Evolutionary conservation across 441 rosid species (phyloP), one percentile per base, ranked within the genome.

Genomic region (Pelargonium citronellum): DNA sequence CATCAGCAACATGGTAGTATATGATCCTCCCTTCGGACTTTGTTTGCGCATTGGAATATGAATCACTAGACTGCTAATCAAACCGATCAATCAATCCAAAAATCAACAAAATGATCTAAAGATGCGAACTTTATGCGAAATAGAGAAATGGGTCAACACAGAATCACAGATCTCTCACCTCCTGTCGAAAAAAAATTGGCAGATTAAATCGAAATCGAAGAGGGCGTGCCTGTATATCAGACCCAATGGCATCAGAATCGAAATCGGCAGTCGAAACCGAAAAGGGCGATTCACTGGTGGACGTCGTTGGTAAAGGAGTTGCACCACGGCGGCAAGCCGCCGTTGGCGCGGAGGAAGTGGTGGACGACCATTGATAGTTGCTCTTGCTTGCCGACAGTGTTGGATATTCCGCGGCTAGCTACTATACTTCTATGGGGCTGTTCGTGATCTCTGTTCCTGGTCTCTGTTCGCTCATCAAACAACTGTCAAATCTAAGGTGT

Each of bases 401-500:
- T 7, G 91, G 91, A 20, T 93, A 91, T 75, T 93, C 97, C 0
- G 37, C 77, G 70, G 97, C 98, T 72, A 91, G 98, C 87, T 93
- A 93, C 70, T 91, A 91, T 79, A 91, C 98, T 69, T 91, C 98
- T 19, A 75, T 89, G 73, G 98, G 97, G 67, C 89, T 89, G 49
- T 93, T 93, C 74, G 91, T 93, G 67, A 83, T 93, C 61, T 93
- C 95, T 47, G 96, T 93, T 73, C 98, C 97, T 3, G 97, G 98
- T 24, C 95, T 93, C 67, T 93, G 97, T 97, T 93, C 98, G 13
- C 97, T 91, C 57, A 93, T 93, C 77, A 93, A 93, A 79, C 98
- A 96, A 77, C 97, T 61, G 97, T 91, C 65, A 91, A 93, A 77
- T 93, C 98, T 66, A 93, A 91, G 96, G 96, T 24, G 0, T 24